Base-by-base conservation (phyloP, 208 protist genomes). In the Trypanosoma boissoni region DNA sequence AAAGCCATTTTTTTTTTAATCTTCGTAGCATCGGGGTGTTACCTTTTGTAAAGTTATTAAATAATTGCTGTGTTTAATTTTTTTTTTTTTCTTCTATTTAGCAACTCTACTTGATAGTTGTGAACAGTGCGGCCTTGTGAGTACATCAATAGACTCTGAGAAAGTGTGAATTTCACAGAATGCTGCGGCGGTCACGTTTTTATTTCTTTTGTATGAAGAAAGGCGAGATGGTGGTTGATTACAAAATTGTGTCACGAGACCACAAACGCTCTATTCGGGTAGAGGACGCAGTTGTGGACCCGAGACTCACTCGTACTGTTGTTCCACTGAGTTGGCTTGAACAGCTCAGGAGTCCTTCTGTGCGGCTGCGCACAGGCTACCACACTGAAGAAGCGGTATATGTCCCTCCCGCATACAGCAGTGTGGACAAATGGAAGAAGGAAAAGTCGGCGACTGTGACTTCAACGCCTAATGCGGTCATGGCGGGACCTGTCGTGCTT, bases 151-250 rank as follows among this genome's bases (percentile, higher is more conserved):
- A n/a, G n/a, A n/a, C n/a, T n/a, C n/a, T n/a, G n/a, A n/a, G n/a
- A n/a, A n/a, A n/a, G n/a, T n/a, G 26, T 43, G 9, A 0, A 7
- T 9, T 10, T 61, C 4, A 6, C 23, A 28, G 14, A 46, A 69
- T 86, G 80, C 46, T 90, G 48, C 77, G 83, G 2, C 4, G 43
- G 10, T 65, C 67, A 16, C 68, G 57, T 3, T 27, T 70, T 18
- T 58, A 58, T 0, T 39, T 28, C 12, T 95, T 92, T 63, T 49
- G 73, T 32, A 92, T 92, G 75, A 53, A 48, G 37, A 24, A 61
- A 20, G 85, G 85, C 0, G 71, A 78, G 43, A 91, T 95, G 83
- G 60, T 80, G 36, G 83, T 95, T 0, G 88, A 95, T 56, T 95
- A 87, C 72, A 95, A 92, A 59, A 55, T 91, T 9, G 55, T 74